phyloP scores from a whole-genome alignment of 208 protist genomes.

The Hexamita inflata region DNA sequence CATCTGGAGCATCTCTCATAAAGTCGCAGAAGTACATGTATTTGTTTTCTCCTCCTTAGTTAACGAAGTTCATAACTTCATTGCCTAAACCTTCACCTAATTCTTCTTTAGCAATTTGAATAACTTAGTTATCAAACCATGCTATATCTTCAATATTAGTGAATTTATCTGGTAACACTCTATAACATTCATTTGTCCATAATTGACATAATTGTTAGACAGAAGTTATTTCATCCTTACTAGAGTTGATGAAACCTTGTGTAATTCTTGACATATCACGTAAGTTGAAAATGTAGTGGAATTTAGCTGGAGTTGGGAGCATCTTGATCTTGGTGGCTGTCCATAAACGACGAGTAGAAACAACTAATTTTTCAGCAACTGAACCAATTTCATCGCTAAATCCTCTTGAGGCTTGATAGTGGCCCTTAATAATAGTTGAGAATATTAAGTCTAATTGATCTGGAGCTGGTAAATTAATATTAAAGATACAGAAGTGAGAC shows the following conservation, averaged over 20 bases:
- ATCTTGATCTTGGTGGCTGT: conserved; percentile 69
- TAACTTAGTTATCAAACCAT: conserved; percentile 74
- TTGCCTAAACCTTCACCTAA: not conserved
- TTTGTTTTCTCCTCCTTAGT: conserved; percentile 7
- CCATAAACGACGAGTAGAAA: conserved; percentile 79
- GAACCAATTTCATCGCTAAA: conserved; percentile 67
- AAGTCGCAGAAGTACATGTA: conserved; percentile 21
- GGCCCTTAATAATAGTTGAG: conserved; percentile 68
- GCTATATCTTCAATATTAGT: conserved; percentile 74
- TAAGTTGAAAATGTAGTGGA: conserved; percentile 97
- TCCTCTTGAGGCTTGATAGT: conserved; percentile 53
- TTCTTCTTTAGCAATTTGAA: conserved; percentile 4
- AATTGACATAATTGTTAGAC: conserved; percentile 59
- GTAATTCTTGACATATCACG: conserved; percentile 84
- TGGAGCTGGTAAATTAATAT: conserved; percentile 77
- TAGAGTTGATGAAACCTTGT: conserved; percentile 71
- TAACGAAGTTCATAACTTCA: not conserved
- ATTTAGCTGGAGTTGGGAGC: conserved; percentile 88
- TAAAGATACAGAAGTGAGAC: conserved; percentile 76
- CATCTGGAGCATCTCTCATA: conserved; percentile 24
- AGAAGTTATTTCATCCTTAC: conserved; percentile 53
- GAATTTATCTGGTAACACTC: conserved; percentile 86
- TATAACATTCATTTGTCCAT: conserved; percentile 84
- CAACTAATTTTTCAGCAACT: conserved; percentile 66
- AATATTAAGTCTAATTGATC: conserved; percentile 84